These are phyloP conservation scores for Canavalia gladiata DNA, from an alignment of 306 rosid genomes.

Conservation along the genomic window DNA sequence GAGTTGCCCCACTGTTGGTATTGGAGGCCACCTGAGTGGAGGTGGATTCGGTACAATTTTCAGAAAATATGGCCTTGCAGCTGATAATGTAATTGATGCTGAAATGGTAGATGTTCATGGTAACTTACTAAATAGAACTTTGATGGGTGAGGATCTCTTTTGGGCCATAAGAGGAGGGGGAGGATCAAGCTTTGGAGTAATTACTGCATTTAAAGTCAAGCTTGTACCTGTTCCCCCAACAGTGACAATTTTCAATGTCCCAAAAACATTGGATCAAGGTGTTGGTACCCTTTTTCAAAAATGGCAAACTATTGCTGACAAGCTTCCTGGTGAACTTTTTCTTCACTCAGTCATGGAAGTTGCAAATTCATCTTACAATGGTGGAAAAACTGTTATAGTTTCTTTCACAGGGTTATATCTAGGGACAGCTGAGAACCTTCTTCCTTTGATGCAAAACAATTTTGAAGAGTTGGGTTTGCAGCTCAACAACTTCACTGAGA, in stretches of 20 bases:
- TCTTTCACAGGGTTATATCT: constrained; percentile 49
- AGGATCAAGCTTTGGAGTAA: constrained; percentile 68
- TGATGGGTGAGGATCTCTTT: constrained; percentile 67
- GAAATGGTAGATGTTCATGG: constrained; percentile 55
- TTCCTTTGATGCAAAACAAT: constrained; percentile 18
- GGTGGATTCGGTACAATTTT: constrained; percentile 59
- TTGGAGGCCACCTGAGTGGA: constrained; percentile 51
- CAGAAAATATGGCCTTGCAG: constrained; percentile 63
- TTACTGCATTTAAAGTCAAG: constrained; percentile 61
- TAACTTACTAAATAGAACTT: constrained; percentile 43
- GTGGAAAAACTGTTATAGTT: constrained; percentile 19
- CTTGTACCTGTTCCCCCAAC: constrained; percentile 52
- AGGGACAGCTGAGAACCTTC: constrained; percentile 27
- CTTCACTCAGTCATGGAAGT: constrained; percentile 37
- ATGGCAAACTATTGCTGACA: constrained; percentile 54
- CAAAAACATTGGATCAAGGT: constrained; percentile 42
- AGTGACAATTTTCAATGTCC: constrained; percentile 51
- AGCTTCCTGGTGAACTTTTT: constrained; percentile 45
- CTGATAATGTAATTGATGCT: constrained; percentile 64
- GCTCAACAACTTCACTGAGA: constrained; percentile 22
- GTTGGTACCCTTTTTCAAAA: constrained; percentile 48
- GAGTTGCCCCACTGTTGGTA: constrained; percentile 43
- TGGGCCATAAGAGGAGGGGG: constrained; percentile 80
- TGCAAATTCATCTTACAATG: constrained; percentile 12
- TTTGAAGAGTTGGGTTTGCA: constrained; percentile 44